phyloP scores from a whole-genome alignment of 441 rosid genomes.

The Brassica hybrid region DNA sequence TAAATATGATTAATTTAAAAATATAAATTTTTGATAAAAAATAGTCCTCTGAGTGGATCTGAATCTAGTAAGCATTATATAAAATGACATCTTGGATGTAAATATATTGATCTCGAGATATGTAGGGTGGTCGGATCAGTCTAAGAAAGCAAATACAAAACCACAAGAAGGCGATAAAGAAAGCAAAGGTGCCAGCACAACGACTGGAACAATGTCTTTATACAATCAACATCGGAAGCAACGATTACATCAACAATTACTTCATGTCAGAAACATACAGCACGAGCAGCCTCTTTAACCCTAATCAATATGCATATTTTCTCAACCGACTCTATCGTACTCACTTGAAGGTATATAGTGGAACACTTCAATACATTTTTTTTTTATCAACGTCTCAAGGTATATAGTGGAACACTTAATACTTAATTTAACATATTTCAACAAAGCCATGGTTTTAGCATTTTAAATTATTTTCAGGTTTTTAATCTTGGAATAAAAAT shows the following conservation, averaged over 20 bases:
- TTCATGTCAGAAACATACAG: slow-evolving; percentile 46
- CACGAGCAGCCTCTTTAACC: slow-evolving; percentile 36
- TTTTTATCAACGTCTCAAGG: no score
- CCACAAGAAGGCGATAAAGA: slow-evolving; percentile 40
- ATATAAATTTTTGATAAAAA: no score
- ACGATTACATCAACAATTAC: slow-evolving; percentile 66
- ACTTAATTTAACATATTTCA: not conserved
- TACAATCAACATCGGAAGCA: slow-evolving; percentile 56
- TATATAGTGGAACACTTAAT: not conserved
- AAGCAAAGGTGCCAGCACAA: slow-evolving; percentile 17
- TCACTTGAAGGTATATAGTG: slow-evolving; percentile 45
- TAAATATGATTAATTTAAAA: no score
- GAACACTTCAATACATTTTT: not conserved
- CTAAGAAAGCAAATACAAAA: slow-evolving; percentile 51
- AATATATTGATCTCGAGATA: not conserved
- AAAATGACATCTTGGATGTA: not conserved
- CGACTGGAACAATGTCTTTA: slow-evolving; percentile 55
- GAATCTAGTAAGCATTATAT: no score
- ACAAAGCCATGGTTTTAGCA: not conserved
- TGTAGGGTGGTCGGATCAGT: slow-evolving; percentile 55
- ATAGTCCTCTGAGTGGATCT: no score
- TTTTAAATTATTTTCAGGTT: not conserved
- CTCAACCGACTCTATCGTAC: slow-evolving; percentile 46
- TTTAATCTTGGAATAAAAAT: not conserved
- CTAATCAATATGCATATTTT: slow-evolving; percentile 44